A percentile compares a stretch with the other conserved stretches of the same genome.
Conservation (phyloP, 345 rosid species). For the Syzygium aromaticum region DNA sequence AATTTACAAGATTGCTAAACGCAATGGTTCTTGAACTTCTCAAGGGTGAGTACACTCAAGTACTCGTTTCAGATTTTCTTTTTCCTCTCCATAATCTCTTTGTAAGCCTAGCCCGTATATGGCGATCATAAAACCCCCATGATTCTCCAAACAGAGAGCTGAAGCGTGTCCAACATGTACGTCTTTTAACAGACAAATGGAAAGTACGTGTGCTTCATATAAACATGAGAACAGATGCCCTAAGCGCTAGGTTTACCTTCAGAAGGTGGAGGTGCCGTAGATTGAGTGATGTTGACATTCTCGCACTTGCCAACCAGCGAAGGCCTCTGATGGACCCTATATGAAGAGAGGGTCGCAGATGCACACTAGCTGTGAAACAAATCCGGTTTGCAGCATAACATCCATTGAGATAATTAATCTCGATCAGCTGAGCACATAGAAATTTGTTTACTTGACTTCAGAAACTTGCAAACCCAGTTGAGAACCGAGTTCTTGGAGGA, state of each 20-base stretch:
- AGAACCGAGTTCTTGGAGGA: conserved; percentile 51
- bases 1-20: neutral
- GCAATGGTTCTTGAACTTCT: neutral
- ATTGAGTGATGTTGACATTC: conserved; percentile 76
- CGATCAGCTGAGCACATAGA: conserved; percentile 56
- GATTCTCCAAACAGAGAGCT: neutral
- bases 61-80: neutral
- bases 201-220: neutral
- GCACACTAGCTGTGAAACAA: conserved; percentile 66
- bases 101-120: neutral
- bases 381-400: conserved; percentile 70
- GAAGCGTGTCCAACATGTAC: neutral
- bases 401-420: conserved; percentile 85
- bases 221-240: neutral
- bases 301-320: conserved; percentile 64
- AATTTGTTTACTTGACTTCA: conserved; percentile 74
- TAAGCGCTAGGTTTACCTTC: conserved; percentile 35
- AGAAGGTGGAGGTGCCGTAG: conserved; percentile 62
- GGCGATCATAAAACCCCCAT: neutral
- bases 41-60: too few relatives aligned
- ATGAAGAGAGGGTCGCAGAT: conserved; percentile 57
- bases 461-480: conserved; percentile 65
- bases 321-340: conserved; percentile 58
- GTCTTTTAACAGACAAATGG: neutral
- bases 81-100: neutral